A percentile compares a stretch with the other conserved stretches of the same genome.
Evolutionary conservation across 495 filamentous ascomycete genomes (phyloP).

Genomic region (Hyaloscypha hepaticicola): DNA sequence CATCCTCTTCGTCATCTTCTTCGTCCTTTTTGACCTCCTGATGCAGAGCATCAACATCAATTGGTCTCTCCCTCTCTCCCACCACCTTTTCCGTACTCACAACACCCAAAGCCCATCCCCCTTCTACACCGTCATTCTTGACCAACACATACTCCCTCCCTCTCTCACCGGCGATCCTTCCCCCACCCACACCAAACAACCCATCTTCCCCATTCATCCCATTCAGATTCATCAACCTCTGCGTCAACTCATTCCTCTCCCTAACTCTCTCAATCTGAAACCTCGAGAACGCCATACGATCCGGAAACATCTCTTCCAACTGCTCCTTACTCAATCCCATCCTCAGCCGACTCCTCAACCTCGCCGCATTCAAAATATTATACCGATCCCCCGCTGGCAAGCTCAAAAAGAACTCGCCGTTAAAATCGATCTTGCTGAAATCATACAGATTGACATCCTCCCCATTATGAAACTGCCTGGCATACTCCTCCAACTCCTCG

Average conservation of each 20-base stretch:
- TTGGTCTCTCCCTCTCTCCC: slow-evolving; percentile 75
- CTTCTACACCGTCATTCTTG: slow-evolving; percentile 90
- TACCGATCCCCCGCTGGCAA: slow-evolving; percentile 89
- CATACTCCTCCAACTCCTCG: slow-evolving; percentile 91
- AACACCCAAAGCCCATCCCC: slow-evolving; percentile 95
- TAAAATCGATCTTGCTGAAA: slow-evolving; percentile 97
- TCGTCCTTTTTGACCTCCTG: slow-evolving; percentile 54
- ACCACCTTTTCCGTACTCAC: slow-evolving; percentile 76
- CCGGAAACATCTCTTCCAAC: slow-evolving; percentile 91
- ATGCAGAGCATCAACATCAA: slow-evolving; percentile 77
- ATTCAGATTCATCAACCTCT: slow-evolving; percentile 90
- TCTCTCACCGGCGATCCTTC: slow-evolving; percentile 82
- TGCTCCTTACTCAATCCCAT: slow-evolving; percentile 98
- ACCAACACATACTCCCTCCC: slow-evolving; percentile 93
- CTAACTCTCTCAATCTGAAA: slow-evolving; percentile 94
- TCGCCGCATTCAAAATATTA: slow-evolving; percentile 92
- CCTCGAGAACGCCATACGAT: slow-evolving; percentile 94
- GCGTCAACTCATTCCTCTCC: slow-evolving; percentile 92
- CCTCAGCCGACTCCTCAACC: slow-evolving; percentile 78
- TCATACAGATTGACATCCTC: slow-evolving; percentile 98
- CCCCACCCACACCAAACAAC: slow-evolving; percentile 57
- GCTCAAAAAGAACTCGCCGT: slow-evolving; percentile 87
- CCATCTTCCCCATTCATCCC: slow-evolving; percentile 81
- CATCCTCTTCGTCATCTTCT: slow-evolving; percentile 61
- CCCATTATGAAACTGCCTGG: slow-evolving; percentile 83